Evolutionary conservation across 805 yeast species (phyloP), one percentile per base, ranked within the genome.

Genomic region (Spathaspora boniae): DNA sequence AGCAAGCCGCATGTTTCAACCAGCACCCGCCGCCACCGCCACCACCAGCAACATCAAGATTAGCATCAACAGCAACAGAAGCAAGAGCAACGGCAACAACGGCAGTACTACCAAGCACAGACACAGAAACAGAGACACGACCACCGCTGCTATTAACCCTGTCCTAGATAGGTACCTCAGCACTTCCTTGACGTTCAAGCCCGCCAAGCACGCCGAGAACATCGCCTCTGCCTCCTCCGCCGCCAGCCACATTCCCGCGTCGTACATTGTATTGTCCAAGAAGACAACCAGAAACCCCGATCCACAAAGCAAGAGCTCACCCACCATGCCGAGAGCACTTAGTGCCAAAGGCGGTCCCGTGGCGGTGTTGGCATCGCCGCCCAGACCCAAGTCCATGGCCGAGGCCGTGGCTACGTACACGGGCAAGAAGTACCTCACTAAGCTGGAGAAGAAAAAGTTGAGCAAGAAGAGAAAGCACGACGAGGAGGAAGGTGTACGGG

Each of bases 171-270:
- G 83, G 47, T 68, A 81, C 37, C 62, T 80, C 26, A 59, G 79
- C 19, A 74, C 75, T 38, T 88, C 87, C 7, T 54, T 82, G 34
- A 67, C 66, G 19, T 86, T 86, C 56, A 77, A 72, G 36, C 66
- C 77, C 4, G 88, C 86, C 11, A 74, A 69, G 43, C 61, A 60
- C 36, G 74, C 78, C 5, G 83, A 76, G 51, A 29, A n/a, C n/a
- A 60, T 65, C 9, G 16, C 21, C 16, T 24, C 34, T 9, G 66
- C 42, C 3, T 11, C 34, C 9, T 12, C 25, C 7, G 2, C 36
- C 16, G n/a, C 34, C 23, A 22, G 25, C 11, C 8, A 14, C 9
- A 25, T 35, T 5, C 42, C 42, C 14, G 18, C 30, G 2, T 36
- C 42, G 14, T 82, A 79, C 56, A 68, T 72, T 6, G 51, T 74